phyloP scores from a whole-genome alignment of 495 filamentous ascomycete species.

The Amphirosellinia nigrospora region DNA sequence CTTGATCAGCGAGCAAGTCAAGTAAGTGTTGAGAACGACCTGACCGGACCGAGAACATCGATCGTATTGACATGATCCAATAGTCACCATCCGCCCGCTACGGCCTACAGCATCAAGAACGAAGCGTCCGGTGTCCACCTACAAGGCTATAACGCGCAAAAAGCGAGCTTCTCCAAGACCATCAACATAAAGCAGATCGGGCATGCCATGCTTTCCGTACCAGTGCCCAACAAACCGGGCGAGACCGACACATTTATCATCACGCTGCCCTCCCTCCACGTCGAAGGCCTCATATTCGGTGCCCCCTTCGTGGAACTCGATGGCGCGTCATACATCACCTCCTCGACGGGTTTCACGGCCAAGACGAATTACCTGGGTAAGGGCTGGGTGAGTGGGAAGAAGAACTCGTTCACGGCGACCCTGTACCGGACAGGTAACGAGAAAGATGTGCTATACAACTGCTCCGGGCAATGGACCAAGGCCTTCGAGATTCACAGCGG shows the following conservation, averaged over 20 bases:
- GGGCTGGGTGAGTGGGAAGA: slow-evolving; percentile 94
- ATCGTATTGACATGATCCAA: slow-evolving; percentile 50
- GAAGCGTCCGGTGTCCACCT: slow-evolving; percentile 81
- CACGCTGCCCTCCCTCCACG: slow-evolving; percentile 89
- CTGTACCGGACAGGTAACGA: slow-evolving; percentile 79
- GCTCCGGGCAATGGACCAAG: slow-evolving; percentile 92
- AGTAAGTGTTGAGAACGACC: slow-evolving; percentile 56
- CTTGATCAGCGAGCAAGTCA: slow-evolving; percentile 72
- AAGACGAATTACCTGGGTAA: slow-evolving; percentile 92
- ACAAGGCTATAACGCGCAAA: slow-evolving; percentile 97
- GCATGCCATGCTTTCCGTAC: slow-evolving; percentile 83
- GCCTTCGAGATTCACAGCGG: slow-evolving; percentile 78
- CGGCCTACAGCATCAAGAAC: slow-evolving; percentile 92
- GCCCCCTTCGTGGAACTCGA: slow-evolving; percentile 91
- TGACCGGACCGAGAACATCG: slow-evolving; percentile 43
- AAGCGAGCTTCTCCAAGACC: slow-evolving; percentile 88
- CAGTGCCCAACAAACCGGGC: slow-evolving; percentile 54
- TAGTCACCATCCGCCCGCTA: slow-evolving; percentile 97
- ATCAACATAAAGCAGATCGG: slow-evolving; percentile 97
- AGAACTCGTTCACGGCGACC: slow-evolving; percentile 84
- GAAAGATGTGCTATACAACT: slow-evolving; percentile 81
- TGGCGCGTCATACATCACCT: slow-evolving; percentile 78
- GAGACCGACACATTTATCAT: slow-evolving; percentile 80
- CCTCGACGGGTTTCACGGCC: slow-evolving; percentile 84
- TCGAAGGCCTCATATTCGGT: slow-evolving; percentile 91